Evolutionary conservation across 768 basidiomycete species (phyloP).

Genomic region (Lactarius hengduanensis): DNA sequence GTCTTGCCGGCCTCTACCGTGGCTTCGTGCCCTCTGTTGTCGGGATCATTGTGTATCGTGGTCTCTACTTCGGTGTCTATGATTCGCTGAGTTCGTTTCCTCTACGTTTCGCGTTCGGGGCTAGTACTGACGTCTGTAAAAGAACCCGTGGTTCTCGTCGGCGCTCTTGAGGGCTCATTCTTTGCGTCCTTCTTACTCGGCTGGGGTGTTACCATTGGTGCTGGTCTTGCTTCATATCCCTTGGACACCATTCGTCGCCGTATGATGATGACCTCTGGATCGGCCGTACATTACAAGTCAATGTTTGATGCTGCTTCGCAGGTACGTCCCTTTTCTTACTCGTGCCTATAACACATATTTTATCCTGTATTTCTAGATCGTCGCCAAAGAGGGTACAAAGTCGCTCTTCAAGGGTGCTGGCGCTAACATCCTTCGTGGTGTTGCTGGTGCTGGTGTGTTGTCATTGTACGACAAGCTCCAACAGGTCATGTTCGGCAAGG

Average conservation of each 20-base stretch:
- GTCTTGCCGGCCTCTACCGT: slow-evolving; percentile 99
- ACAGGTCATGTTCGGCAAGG: slow-evolving; percentile 95
- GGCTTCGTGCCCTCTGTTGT: slow-evolving; percentile 99
- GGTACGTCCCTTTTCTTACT: slow-evolving; percentile 2
- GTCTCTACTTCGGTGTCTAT: slow-evolving; percentile 98
- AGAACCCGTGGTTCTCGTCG: slow-evolving; percentile 98
- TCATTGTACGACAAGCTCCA: slow-evolving; percentile 99
- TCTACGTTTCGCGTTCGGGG: background rate
- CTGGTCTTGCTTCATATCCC: slow-evolving; percentile 97
- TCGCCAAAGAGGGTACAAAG: slow-evolving; percentile 92
- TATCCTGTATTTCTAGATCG: slow-evolving; percentile 44
- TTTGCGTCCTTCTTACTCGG: slow-evolving; percentile 95
- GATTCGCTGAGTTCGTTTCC: slow-evolving; percentile 78
- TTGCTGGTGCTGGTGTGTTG: slow-evolving; percentile 99
- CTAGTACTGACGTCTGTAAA: slow-evolving; percentile 31
- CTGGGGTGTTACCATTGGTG: slow-evolving; percentile 99
- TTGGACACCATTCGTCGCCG: slow-evolving; percentile 97
- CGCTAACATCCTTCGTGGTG: slow-evolving; percentile 91
- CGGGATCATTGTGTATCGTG: slow-evolving; percentile 99
- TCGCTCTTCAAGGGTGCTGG: slow-evolving; percentile 99
- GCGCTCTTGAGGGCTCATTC: slow-evolving; percentile 94
- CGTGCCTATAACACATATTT: no score
- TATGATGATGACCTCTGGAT: slow-evolving; percentile 99
- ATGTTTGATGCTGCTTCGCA: slow-evolving; percentile 97
- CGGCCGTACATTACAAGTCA: slow-evolving; percentile 94